Evolutionary conservation across 352 stramenopile species (phyloP).

Genomic region (Elongisporangium anandrum): DNA sequence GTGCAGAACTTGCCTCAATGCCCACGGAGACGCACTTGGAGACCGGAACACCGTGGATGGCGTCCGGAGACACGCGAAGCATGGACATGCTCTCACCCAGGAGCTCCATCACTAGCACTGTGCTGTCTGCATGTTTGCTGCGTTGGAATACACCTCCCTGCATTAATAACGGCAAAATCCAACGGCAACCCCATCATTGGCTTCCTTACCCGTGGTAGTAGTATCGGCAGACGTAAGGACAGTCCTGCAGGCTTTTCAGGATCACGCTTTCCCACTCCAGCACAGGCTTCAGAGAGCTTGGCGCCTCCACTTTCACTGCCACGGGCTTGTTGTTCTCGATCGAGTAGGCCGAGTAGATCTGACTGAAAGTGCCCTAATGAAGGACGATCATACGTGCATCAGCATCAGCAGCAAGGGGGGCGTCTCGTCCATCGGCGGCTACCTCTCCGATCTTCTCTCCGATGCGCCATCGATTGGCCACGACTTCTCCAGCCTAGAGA

Average conservation of each 20-base stretch:
- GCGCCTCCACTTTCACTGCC: slow-evolving; percentile 83
- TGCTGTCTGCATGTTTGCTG: slow-evolving; percentile 80
- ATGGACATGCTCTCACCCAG: slow-evolving; percentile 88
- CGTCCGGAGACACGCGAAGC: slow-evolving; percentile 72
- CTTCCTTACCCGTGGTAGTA: slow-evolving; percentile 62
- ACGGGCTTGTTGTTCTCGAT: slow-evolving; percentile 71
- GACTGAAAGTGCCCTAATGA: slow-evolving; percentile 78
- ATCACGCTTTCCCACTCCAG: slow-evolving; percentile 88
- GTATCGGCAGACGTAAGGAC: slow-evolving; percentile 78
- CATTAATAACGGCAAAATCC: background rate
- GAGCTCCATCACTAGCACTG: slow-evolving; percentile 86
- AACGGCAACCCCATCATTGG: background rate
- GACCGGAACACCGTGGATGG: slow-evolving; percentile 73
- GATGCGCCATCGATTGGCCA: slow-evolving; percentile 81
- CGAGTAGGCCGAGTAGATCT: slow-evolving; percentile 86
- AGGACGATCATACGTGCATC: slow-evolving; percentile 3
- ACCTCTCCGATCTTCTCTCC: slow-evolving; percentile 87
- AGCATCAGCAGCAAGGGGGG: background rate
- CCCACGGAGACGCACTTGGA: slow-evolving; percentile 67
- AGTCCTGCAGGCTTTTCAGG: slow-evolving; percentile 82
- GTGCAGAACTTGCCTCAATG: slow-evolving; percentile 30
- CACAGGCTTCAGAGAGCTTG: slow-evolving; percentile 82
- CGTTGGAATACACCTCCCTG: background rate
- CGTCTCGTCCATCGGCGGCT: background rate
- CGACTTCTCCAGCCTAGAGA: slow-evolving; percentile 68